Percentiles rank a stretch among this genome's conserved stretches.
Conservation (phyloP, 306 rosid genomes). For the Macrotyloma uniflorum region DNA sequence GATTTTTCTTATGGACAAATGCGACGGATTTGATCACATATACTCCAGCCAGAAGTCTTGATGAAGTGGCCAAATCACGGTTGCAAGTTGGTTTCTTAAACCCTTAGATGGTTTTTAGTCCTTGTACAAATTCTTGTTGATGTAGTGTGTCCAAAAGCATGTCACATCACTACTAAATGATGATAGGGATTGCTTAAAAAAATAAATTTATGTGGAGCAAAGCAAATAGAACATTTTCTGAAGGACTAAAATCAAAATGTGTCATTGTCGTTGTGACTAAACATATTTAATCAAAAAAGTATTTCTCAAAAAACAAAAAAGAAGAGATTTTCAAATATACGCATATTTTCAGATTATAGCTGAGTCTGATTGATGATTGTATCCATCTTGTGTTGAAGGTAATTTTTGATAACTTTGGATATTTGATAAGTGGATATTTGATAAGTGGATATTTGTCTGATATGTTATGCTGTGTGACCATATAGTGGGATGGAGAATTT, state of each 20-base stretch:
- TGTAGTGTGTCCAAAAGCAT: neutral
- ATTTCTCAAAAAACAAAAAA: neutral
- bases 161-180: neutral
- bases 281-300: neutral
- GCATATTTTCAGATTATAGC: conserved; percentile 4
- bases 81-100: neutral
- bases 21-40: no score
- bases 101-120: neutral
- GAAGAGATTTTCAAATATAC: neutral
- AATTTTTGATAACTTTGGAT: neutral
- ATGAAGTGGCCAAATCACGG: neutral
- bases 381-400: neutral
- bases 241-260: neutral
- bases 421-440: no score
- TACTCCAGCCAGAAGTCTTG: neutral
- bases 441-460: neutral
- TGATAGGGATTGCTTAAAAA: neutral
- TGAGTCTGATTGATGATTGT: conserved; percentile 3
- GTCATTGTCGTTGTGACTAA: neutral
- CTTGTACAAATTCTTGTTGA: neutral
- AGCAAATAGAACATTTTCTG: neutral
- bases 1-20: no score
- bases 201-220: neutral
- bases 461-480: neutral
- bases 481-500: neutral